Conservation (phyloP, 2,329 filamentous ascomycete species). For the Taxawa tesnikishii region DNA sequence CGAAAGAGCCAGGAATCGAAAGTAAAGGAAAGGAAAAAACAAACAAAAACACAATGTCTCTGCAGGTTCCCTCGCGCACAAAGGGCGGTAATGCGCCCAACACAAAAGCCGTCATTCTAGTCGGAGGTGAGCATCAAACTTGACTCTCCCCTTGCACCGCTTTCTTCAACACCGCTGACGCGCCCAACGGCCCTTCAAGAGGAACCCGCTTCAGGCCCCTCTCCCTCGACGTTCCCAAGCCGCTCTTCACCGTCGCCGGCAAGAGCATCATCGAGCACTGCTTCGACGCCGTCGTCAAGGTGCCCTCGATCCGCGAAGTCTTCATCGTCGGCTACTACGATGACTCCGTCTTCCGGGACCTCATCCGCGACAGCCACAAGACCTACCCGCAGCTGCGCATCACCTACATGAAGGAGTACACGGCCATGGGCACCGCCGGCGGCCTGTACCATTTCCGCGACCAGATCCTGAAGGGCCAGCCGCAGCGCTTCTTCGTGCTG, state of each 20-base stretch:
- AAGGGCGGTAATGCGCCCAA: slow-evolving; percentile 35
- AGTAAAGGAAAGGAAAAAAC: not conserved
- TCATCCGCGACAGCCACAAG: slow-evolving; percentile 80
- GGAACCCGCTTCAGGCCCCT: slow-evolving; percentile 83
- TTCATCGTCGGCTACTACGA: slow-evolving; percentile 99
- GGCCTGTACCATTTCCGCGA: slow-evolving; percentile 99
- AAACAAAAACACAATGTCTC: slow-evolving; percentile 6
- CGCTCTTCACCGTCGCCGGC: slow-evolving; percentile 94
- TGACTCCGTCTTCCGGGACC: slow-evolving; percentile 91
- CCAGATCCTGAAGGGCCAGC: slow-evolving; percentile 89
- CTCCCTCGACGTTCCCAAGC: slow-evolving; percentile 37
- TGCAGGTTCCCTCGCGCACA: slow-evolving; percentile 19
- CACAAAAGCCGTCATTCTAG: slow-evolving; percentile 92
- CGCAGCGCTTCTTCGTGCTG: slow-evolving; percentile 90
- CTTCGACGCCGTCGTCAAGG: slow-evolving; percentile 79
- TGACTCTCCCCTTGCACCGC: slow-evolving; percentile 6
- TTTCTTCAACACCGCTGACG: slow-evolving; percentile 14
- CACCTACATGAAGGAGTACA: slow-evolving; percentile 95
- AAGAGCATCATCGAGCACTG: slow-evolving; percentile 99
- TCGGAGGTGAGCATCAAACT: no score
- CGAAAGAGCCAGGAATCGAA: no score
- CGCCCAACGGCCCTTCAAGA: slow-evolving; percentile 60
- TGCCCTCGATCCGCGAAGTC: slow-evolving; percentile 87
- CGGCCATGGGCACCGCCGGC: slow-evolving; percentile 87
- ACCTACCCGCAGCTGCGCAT: slow-evolving; percentile 82